Conservation (phyloP, 2,329 filamentous ascomycete species). For the Aspergillus unguis region DNA sequence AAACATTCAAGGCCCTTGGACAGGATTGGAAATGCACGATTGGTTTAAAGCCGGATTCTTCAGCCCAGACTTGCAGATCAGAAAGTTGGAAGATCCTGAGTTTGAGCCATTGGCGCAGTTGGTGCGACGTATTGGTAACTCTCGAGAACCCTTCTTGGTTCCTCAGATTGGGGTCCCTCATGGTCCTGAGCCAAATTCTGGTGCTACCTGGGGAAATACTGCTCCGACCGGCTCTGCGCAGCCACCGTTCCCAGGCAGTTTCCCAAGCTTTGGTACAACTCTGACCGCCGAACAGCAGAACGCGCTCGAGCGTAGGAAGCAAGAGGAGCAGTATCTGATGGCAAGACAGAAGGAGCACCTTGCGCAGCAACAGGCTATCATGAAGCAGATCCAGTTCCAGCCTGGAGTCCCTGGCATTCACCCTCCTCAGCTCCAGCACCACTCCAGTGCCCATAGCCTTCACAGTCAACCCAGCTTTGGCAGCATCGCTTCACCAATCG, state of each 20-base stretch:
- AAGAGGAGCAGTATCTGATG: conserved; percentile 96
- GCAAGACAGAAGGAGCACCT: conserved; percentile 92
- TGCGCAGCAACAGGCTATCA: conserved; percentile 77
- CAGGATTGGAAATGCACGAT: conserved; percentile 97
- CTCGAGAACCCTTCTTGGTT: conserved; percentile 92
- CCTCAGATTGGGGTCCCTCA: conserved; percentile 95
- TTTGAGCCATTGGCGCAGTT: conserved; percentile 95
- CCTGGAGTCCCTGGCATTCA: conserved; percentile 49
- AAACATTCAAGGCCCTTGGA: conserved; percentile 89
- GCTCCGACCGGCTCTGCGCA: conserved; percentile 61
- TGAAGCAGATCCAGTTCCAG: conserved; percentile 67
- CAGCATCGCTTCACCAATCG: conserved; percentile 84
- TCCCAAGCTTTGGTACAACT: conserved; percentile 94
- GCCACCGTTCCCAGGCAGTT: conserved; percentile 87
- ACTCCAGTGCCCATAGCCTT: conserved; percentile 90
- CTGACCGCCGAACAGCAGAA: conserved; percentile 97
- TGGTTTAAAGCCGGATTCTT: conserved; percentile 99
- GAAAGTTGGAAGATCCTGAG: conserved; percentile 87
- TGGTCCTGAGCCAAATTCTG: conserved; percentile 61
- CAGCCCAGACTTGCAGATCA: conserved; percentile 87
- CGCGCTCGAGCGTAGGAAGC: conserved; percentile 90
- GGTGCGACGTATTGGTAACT: conserved; percentile 94
- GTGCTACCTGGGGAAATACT: conserved; percentile 47
- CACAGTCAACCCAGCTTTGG: conserved; percentile 97
- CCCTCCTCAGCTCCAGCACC: conserved; percentile 74